Evolutionary conservation across 768 basidiomycete species (phyloP), one percentile per base, ranked within the genome.

Genomic region (Termitomyces sp.): DNA sequence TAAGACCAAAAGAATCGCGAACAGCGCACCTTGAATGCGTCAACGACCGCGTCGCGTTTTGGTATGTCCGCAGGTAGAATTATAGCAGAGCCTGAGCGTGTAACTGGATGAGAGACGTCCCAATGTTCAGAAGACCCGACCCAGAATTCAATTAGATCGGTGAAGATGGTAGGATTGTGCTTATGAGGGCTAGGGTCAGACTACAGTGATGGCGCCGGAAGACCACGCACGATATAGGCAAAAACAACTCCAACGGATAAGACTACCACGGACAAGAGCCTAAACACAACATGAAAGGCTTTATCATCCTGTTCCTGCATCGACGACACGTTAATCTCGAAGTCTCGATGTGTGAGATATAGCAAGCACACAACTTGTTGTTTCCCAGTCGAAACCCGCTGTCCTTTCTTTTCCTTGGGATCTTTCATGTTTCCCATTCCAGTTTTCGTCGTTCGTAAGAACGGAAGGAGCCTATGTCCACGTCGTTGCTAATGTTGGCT

Each of bases 11-110:
- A 32, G 20, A 13, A 22, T 5, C 51, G 20, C 27, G 30, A 52
- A 27, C 2, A 48, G 13, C 81, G 63, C 62, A 93, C 92, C 77
- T 82, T 84, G 79, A 95, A 93, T 0, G 95, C 92, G 6, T 80
- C 78, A 14, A 89, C 83, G 10, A 96, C 76, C 0, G 89, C 92
- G 46, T 86, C 81, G 36, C 85, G 81, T 69, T 84, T 89, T 24
- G 70, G 64, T 7, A 76, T 66, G 67, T 95, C 94, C 0, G 87
- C 83, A 53, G 68, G 59, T 18, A 77, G 64, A 20, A 69, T 46
- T 4, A 43, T 39, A 48, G 60, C 51, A 47, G 63, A 62, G 51
- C 72, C 69, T 39, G 67, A 62, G 14, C 55, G 56, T 47, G 34
- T 33, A 30, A 39, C 53, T 26, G 55, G 58, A 47, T 62, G 56